Base-by-base conservation (phyloP, 2,329 filamentous ascomycete species). In the Coniochaeta ligniaria region DNA sequence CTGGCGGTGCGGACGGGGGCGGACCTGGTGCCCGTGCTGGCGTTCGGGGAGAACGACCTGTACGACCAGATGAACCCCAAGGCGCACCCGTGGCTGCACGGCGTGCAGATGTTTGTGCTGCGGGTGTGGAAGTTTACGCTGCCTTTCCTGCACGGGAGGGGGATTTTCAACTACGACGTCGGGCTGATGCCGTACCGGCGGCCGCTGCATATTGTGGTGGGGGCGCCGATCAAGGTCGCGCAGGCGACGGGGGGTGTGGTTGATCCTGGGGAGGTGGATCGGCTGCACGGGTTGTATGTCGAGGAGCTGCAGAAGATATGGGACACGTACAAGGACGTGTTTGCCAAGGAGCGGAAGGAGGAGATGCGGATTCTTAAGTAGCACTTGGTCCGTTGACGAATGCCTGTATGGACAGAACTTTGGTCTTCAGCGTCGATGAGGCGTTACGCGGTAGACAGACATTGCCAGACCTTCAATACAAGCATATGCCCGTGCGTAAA, bases 161-260 rank as follows among this genome's bases (percentile, higher is more conserved):
- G 94, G 14, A 88, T 98, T 45, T 96, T 98, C 77, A 99, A 99
- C 74, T 98, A 99, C 71, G 95, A 99, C 72, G 91, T 97, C 16
- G 95, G 95, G 4, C 78, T 98, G 68, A 92, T 98, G 91, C 95
- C 95, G 0, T 98, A 97, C 73, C 86, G 95, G 14, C 82, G 88
- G 58, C 88, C 92, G 12, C 79, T 99, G 62, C 95, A 98, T 70
- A 85, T 97, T 56, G 93, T 99, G 14, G 90, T 96, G 16, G 94
- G 94, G 3, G 82, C 84, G 59, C 92, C 94, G 0, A 92, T 97
- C 63, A 79, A 80, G 63, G 88, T 96, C 6, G 76, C 81, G 57
- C 78, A 82, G 63, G 76, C 81, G 22, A 77, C 63, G 11, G 65
- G 59, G 17, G 64, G 83, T 36, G 84, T 86, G 63, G 90, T 94